These are phyloP conservation scores for Gentiana dahurica DNA, from an alignment of 257 asterid genomes.

Conservation along the genomic window DNA sequence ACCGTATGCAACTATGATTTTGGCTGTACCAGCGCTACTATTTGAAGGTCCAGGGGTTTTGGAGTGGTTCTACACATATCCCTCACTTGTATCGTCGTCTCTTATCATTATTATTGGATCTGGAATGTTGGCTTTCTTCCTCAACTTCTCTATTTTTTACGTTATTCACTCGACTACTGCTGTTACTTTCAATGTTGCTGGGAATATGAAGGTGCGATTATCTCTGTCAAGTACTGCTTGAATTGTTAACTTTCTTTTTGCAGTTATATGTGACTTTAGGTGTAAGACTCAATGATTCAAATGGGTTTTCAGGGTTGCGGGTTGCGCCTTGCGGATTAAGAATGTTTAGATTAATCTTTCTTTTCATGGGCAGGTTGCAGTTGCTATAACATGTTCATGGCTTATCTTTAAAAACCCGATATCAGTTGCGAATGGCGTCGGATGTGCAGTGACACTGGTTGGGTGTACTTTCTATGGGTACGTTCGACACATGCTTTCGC, in stretches of 20 bases:
- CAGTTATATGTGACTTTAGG: no score
- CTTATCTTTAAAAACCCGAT: slow-evolving; percentile 69
- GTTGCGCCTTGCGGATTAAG: neutral
- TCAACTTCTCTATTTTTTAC: slow-evolving; percentile 88
- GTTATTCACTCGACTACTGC: slow-evolving; percentile 98
- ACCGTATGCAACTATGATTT: slow-evolving; percentile 87
- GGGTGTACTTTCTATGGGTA: slow-evolving; percentile 86
- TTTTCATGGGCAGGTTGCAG: slow-evolving; percentile 45
- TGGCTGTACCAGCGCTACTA: slow-evolving; percentile 67
- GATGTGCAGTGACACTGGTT: slow-evolving; percentile 57
- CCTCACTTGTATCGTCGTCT: slow-evolving; percentile 54
- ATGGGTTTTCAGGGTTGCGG: no score
- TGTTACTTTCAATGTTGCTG: slow-evolving; percentile 96
- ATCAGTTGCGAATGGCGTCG: slow-evolving; percentile 63
- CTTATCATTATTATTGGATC: slow-evolving; percentile 57
- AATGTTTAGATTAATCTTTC: neutral
- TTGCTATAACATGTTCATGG: slow-evolving; percentile 79
- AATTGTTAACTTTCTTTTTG: no score
- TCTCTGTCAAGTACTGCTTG: neutral
- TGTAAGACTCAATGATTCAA: no score
- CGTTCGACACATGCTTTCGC: slow-evolving; percentile 53
- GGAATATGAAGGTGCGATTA: slow-evolving; percentile 75
- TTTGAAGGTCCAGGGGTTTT: slow-evolving; percentile 79
- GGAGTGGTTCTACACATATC: slow-evolving; percentile 51
- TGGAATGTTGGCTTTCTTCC: slow-evolving; percentile 85